A percentile compares a stretch with the other conserved stretches of the same genome.
phyloP scores from a whole-genome alignment of 1,139 yeast species.

The Suhomyces terraborum region DNA sequence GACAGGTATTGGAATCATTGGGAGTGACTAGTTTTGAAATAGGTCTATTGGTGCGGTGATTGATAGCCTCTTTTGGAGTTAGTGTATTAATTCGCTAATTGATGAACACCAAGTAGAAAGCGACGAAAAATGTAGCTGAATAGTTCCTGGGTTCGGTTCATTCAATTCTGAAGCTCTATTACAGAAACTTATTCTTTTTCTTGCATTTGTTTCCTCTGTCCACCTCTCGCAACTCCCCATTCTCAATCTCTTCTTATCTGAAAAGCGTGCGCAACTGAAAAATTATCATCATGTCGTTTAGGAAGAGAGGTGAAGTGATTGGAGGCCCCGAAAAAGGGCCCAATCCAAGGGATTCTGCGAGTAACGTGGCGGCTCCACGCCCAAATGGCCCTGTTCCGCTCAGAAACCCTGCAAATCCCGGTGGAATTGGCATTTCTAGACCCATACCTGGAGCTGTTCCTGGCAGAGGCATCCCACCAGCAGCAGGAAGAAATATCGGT shows the following conservation, averaged over 20 bases:
- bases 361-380: constrained; percentile 6
- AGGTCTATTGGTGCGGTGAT: too few relatives aligned
- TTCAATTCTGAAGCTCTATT: too few relatives aligned
- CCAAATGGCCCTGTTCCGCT: constrained; percentile 10
- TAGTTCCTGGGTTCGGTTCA: too few relatives aligned
- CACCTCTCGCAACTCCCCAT: not conserved
- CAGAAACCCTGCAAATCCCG: not conserved
- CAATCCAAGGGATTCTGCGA: constrained; percentile 2
- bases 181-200: too few relatives aligned
- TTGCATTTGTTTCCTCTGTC: too few relatives aligned
- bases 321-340: constrained; percentile 22
- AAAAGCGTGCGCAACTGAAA: not conserved
- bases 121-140: too few relatives aligned
- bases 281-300: constrained; percentile 56
- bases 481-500: constrained; percentile 1
- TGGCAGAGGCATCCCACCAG: constrained; percentile 2
- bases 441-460: not conserved
- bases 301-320: constrained; percentile 67
- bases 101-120: too few relatives aligned
- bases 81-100: too few relatives aligned
- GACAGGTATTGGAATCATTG: too few relatives aligned
- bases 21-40: too few relatives aligned
- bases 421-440: not conserved
- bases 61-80: too few relatives aligned
- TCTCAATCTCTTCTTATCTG: constrained; percentile 4